Evolutionary conservation across 2,329 filamentous ascomycete species (phyloP), one percentile per base, ranked within the genome.

Genomic region (Beauveria pseudobassiana): DNA sequence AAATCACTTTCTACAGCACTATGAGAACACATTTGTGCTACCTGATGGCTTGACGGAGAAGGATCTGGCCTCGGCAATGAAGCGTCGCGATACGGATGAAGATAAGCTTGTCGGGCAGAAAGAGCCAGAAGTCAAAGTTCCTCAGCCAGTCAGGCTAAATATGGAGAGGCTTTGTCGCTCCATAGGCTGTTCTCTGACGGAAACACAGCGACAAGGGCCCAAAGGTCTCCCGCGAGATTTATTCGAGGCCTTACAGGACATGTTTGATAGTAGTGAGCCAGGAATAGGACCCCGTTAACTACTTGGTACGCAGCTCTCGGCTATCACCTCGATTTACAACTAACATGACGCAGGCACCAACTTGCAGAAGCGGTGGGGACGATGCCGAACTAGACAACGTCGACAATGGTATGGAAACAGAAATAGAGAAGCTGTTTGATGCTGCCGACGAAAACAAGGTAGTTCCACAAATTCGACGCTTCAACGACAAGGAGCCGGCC

Each of bases 11-110:
- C 61, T 74, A 24, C 67, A 63, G 2, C 68, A 72, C 28, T 68
- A 75, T 52, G 67, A 64, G 10, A 65, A 65, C 5, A 65, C 70
- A 1, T 76, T 77, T 62, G 70, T 76, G n/a, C 65, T 77, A 14
- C 74, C 75, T 1, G 75, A 77, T 53, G 67, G 67, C 5, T 66
- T 75, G 63, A 66, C 67, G 12, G 70, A 73, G 6, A 64, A 65
- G 1, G 65, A 69, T 5, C 46, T 72, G 18, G 34, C 50, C 20
- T 58, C 59, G n/a, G 61, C 26, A 20, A 9, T 64, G 24, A 30
- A 22, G n/a, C 26, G 22, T 24, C n/a, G 24, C 16, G 14, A 18
- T 3, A 8, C 18, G 14, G 30, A 10, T 10, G n/a, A 49, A 34
- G 30, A 55, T 28, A 64, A 69, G 14, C 51, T 57, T 5, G 50